Evolutionary conservation across 2,329 filamentous ascomycete species (phyloP).

Genomic region (Fusarium begoniae): DNA sequence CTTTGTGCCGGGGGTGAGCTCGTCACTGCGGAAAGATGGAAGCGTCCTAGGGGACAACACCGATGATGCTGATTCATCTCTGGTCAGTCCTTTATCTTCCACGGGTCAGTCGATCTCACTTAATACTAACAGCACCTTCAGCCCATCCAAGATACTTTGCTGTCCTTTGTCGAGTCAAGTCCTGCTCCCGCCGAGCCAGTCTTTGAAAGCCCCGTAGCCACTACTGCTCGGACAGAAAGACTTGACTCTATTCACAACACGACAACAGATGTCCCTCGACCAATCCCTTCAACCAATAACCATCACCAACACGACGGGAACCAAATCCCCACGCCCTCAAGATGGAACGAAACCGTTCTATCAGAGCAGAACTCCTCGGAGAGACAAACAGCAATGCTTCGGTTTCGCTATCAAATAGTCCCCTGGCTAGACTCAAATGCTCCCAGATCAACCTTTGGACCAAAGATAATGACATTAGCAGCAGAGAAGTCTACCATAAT

Average conservation of each 20-base stretch:
- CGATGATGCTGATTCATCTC: neutral
- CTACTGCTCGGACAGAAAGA: neutral
- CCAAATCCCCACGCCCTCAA: conserved; percentile 9
- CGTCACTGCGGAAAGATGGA: neutral
- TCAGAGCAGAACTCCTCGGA: conserved; percentile 20
- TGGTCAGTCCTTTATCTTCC: neutral
- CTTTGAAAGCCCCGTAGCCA: neutral
- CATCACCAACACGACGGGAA: conserved; percentile 6
- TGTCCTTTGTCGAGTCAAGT: conserved; percentile 8
- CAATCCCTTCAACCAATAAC: neutral
- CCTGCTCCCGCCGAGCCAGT: neutral
- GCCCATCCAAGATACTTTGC: conserved; percentile 2
- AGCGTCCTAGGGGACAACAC: neutral
- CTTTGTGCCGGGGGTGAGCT: conserved; percentile 16
- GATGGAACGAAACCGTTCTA: conserved; percentile 22
- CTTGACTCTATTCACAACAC: neutral
- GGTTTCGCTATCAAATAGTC: conserved; percentile 20
- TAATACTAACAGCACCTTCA: neutral
- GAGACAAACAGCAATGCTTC: conserved; percentile 28
- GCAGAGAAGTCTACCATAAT: conserved; percentile 10
- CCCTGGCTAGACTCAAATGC: conserved; percentile 27
- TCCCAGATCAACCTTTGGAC: conserved; percentile 8
- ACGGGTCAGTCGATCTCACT: rapidly evolving
- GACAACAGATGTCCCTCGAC: neutral
- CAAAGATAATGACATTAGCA: conserved; percentile 9